Evolutionary conservation across 169 alveolate species (phyloP), one percentile per base, ranked within the genome.

Genomic region (Plasmodium fragile): DNA sequence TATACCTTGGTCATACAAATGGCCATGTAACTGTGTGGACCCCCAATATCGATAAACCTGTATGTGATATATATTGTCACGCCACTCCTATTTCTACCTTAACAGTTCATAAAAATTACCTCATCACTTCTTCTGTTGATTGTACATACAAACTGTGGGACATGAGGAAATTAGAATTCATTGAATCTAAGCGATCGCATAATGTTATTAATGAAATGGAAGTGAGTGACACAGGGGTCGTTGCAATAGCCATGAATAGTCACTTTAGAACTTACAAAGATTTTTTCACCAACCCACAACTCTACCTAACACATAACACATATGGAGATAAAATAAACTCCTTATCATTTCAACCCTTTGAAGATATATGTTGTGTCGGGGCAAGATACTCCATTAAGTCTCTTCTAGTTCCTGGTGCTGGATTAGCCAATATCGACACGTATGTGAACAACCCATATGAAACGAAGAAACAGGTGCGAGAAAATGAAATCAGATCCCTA

Each of bases 1-100:
- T 98, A 36, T 97, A 97, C 81, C 95, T 97, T 53, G 99, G 99
- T 0, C 99, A 99, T 92, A 95, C 95, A 32, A 97, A 96, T 84
- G 99, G 99, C 13, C 96, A 95, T 18, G 99, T 99, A 0, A 95
- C 99, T 32, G 96, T 99, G 95, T 98, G 99, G 98, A 95, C 99
- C 6, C 99, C 99, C n/a, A 99, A 98, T 94, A 96, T 97, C 69
- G 96, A 95, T 25, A 91, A 92, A 93, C 83, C 95, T 0, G 91
- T 87, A 4, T 94, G 96, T 39, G 96, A 94, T 69, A 92, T 95
- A 81, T 78, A 92, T 39, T 92, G 89, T 30, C 97, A 95, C 84
- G 81, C 92, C 34, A 96, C 97, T 7, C 96, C 98, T 2, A 94
- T 95, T 39, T 84, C 95, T 25, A 6, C 97, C 0, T 49, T 96